Conservation (phyloP, 192 early-diverging fungal genomes). For the Thamnidium elegans region DNA sequence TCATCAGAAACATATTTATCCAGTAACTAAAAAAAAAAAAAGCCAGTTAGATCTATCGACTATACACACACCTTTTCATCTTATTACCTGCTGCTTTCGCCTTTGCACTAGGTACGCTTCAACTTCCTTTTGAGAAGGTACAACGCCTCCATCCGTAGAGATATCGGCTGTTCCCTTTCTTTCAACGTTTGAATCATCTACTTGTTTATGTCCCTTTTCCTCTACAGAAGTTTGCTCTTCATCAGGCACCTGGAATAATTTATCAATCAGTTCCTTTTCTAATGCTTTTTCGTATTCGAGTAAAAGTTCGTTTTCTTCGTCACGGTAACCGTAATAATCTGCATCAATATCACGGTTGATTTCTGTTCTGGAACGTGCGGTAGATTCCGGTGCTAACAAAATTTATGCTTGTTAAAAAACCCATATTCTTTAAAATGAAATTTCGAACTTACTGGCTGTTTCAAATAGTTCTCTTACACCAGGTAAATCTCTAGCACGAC, state of each 20-base stretch:
- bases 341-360: slow-evolving; percentile 81
- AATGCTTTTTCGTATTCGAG: slow-evolving; percentile 73
- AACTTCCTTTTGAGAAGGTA: slow-evolving; percentile 73
- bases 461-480: slow-evolving; percentile 93
- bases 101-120: slow-evolving; percentile 71
- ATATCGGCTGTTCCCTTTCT: slow-evolving; percentile 32
- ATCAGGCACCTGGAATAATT: slow-evolving; percentile 8
- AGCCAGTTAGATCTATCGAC: no score
- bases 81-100: slow-evolving; percentile 59
- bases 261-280: slow-evolving; percentile 43
- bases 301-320: slow-evolving; percentile 84
- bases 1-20: slow-evolving; percentile 49
- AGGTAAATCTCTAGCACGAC: slow-evolving; percentile 89
- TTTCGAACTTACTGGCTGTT: slow-evolving; percentile 62
- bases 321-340: slow-evolving; percentile 93
- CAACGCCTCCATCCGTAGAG: neutral
- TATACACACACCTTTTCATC: neutral
- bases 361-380: slow-evolving; percentile 61
- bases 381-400: slow-evolving; percentile 38
- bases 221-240: slow-evolving; percentile 5
- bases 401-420: no score
- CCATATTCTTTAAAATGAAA: no score
- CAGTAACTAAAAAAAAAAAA: slow-evolving; percentile 24
- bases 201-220: slow-evolving; percentile 1
- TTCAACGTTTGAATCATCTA: slow-evolving; percentile 25